Conservation (phyloP, 2,329 filamentous ascomycete species). For the Calycina herbarum region DNA sequence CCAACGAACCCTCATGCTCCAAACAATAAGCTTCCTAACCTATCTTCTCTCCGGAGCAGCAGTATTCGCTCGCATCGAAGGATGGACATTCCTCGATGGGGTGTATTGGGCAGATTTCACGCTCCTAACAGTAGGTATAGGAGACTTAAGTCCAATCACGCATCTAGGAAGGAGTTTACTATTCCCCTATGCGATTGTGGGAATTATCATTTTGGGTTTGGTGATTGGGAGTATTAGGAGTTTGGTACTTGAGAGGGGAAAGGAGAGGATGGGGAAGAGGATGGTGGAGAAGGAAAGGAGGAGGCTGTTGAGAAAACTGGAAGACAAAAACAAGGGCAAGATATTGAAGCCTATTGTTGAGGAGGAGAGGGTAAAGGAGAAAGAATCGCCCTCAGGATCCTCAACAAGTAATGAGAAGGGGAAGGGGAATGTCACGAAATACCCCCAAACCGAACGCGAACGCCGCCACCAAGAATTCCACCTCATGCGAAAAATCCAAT, state of each 20-base stretch:
- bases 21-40: slow-evolving; percentile 81
- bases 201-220: slow-evolving; percentile 80
- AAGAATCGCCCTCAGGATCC: not conserved
- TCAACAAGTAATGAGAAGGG: slow-evolving; percentile 6
- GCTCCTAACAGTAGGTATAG: slow-evolving; percentile 64
- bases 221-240: slow-evolving; percentile 78
- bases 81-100: slow-evolving; percentile 74
- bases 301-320: slow-evolving; percentile 47
- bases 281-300: slow-evolving; percentile 61
- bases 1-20: slow-evolving; percentile 85
- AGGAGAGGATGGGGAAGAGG: slow-evolving; percentile 53
- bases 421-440: not conserved
- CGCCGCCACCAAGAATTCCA: slow-evolving; percentile 71
- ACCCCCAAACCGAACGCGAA: slow-evolving; percentile 49
- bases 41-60: slow-evolving; percentile 78
- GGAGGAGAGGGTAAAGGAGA: slow-evolving; percentile 12
- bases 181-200: slow-evolving; percentile 80
- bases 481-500: slow-evolving; percentile 80
- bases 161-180: slow-evolving; percentile 67
- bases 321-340: slow-evolving; percentile 46
- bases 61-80: slow-evolving; percentile 71
- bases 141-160: slow-evolving; percentile 52
- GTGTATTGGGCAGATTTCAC: slow-evolving; percentile 79
- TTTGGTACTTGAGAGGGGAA: slow-evolving; percentile 59
- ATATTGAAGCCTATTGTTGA: slow-evolving; percentile 48